Base-by-base conservation (phyloP, 2,329 filamentous ascomycete genomes). In the Lasiodiplodia theobromae region DNA sequence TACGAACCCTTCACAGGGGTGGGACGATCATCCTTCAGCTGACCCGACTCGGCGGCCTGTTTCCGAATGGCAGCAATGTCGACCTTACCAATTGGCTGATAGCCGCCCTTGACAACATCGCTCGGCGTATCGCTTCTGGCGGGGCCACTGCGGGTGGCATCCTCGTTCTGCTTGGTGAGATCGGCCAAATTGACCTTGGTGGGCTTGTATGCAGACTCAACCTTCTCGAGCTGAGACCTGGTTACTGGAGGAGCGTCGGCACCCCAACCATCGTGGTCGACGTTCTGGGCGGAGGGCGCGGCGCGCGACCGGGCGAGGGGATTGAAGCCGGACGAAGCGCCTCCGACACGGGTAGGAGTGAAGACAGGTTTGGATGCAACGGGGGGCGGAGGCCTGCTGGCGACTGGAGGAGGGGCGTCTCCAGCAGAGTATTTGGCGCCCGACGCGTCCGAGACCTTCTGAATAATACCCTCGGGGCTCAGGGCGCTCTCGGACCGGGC, bases 21-120 rank as follows among this genome's bases (percentile, higher is more conserved):
- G 3, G 96, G 96, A 67, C 94, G 87, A 73, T 97, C 92, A 75
- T 97, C 93, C 56, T 86, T 77, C 12, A 77, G 12, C 31, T 77
- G 71, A 10, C 86, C 80, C 78, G 85, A 74, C 84, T 90, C 84
- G 85, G 90, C 76, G 82, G 94, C 83, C 87, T 93, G 78, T 85
- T 90, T 82, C 71, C 96, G 89, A 73, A 99, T 91, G 47, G 93
- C 94, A 28, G 91, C 92, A 81, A 99, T 98, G 76, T 99, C 94
- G n/a, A 99, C 92, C 82, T 97, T 98, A 68, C 96, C 96, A 74
- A 99, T 84, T 23, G 96, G 96, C 78, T 97, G 93, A 80, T 99
- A 99, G 18, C 87, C 91, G 54, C 96, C 96, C 76, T 83, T 92
- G 64, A 98, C 89, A 23, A 97, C 87, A 76, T 94, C 91, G 12